Conservation (phyloP, 768 basidiomycete genomes). For the Hydnomerulius pinastri region DNA sequence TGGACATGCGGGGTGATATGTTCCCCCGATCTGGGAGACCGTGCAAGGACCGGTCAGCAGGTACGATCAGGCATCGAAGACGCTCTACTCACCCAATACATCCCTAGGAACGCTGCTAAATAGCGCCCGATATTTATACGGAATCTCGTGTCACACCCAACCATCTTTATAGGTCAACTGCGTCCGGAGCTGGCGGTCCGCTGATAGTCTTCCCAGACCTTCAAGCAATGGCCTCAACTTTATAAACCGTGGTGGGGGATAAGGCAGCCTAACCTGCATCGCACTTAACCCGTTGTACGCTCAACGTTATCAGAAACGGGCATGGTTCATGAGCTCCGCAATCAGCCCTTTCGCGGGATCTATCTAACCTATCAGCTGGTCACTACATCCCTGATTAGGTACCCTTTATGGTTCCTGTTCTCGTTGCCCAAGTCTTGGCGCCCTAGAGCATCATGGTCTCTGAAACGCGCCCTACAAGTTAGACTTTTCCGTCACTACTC, state of each 20-base stretch:
- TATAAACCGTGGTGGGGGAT: too few relatives aligned
- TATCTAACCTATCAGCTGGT: slow-evolving; percentile 11
- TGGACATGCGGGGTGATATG: not conserved
- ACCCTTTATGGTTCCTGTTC: slow-evolving; percentile 13
- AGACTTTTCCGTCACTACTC: slow-evolving; percentile 9
- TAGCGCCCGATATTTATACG: not conserved
- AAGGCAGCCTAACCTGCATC: too few relatives aligned
- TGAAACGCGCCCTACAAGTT: slow-evolving; percentile 2
- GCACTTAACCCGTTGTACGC: too few relatives aligned
- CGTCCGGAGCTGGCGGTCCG: too few relatives aligned
- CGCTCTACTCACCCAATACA: slow-evolving; percentile 5
- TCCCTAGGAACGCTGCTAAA: slow-evolving; percentile 5
- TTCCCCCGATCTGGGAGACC: not conserved
- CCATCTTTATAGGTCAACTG: too few relatives aligned
- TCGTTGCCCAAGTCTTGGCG: slow-evolving; percentile 12
- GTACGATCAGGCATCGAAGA: slow-evolving; percentile 13
- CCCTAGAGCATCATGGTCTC: slow-evolving; percentile 6
- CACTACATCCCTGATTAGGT: slow-evolving; percentile 9
- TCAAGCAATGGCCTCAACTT: too few relatives aligned
- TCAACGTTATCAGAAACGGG: slow-evolving; percentile 8
- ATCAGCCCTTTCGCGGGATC: slow-evolving; percentile 10
- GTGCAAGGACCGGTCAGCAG: slow-evolving; percentile 8
- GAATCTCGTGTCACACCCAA: slow-evolving; percentile 5
- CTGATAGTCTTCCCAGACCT: too few relatives aligned
- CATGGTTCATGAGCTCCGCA: slow-evolving; percentile 13